Base-by-base conservation (phyloP, 1,284 basidiomycete species). In the Moesziomyces aphidis region DNA sequence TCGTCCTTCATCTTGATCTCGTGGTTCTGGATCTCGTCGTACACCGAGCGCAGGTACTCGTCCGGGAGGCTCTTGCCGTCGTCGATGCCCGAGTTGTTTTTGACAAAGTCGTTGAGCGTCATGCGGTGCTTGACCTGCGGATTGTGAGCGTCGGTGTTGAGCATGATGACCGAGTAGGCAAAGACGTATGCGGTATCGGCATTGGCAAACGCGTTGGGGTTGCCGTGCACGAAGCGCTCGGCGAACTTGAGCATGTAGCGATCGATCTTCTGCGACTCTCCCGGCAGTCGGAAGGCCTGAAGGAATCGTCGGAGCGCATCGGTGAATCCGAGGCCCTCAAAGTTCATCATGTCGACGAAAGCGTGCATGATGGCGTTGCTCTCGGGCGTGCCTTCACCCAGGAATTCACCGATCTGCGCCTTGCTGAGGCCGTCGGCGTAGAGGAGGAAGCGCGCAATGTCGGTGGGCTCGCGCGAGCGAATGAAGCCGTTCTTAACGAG, bases 381-480 rank as follows among this genome's bases (percentile, higher is more conserved):
- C 48, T 83, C 78, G 11, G 82, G 63, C 4, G 82, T 83, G 44
- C 83, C 83, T 64, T 84, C 83, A 46, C 97, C 97, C 17, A 99
- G 88, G 86, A 97, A 99, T 87, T 99, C 97, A 62, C 97, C 97
- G 73, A 99, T 95, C 89, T 94, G 92, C 4, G 92, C 89, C 86
- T 99, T 99, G 86, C 90, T 96, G 50, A 99, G 88, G 2, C 96
- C 97, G 83, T 99, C 96, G 7, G 94, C 95, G 43, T 89, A 89
- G 34, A 95, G 88, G 56, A 99, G 86, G 87, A 99, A 99, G 21
- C 86, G 86, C 0, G 97, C 96, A 66, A 99, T 89, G 79, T 95
- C 93, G 61, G 88, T 86, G 1, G 97, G 93, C 17, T 89, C 87
- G 21, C 88, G 89, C 73, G 89, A 91, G 21, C 89, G 87, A 71